These are phyloP conservation scores for Syzygium oleosum DNA, from an alignment of 345 rosid species.

Conservation along the genomic window DNA sequence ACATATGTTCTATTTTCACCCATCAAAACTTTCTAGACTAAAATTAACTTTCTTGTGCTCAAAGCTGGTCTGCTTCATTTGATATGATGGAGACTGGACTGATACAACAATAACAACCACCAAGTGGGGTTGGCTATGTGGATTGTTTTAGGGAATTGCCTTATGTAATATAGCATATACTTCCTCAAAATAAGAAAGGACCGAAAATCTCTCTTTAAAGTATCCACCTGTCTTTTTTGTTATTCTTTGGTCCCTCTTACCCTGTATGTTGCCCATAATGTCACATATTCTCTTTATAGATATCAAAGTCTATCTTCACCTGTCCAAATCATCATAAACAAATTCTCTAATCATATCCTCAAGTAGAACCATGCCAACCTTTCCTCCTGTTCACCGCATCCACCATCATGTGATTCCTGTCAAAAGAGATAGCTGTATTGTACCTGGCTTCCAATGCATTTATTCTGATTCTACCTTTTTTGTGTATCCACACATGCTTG, in stretches of 20 bases:
- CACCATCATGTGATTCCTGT: background rate
- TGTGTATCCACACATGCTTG: background rate
- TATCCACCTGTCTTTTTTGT: background rate
- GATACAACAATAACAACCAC: background rate
- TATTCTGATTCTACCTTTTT: background rate
- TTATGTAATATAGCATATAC: background rate
- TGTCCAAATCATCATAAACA: background rate
- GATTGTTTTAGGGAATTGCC: background rate
- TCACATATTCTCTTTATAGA: background rate
- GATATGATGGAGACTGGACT: background rate
- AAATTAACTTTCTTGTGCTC: background rate
- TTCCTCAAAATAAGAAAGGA: background rate
- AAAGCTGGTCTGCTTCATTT: background rate
- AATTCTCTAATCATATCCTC: background rate
- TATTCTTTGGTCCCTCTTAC: background rate
- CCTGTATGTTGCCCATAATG: background rate
- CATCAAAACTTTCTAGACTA: background rate
- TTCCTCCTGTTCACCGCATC: background rate
- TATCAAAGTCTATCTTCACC: background rate
- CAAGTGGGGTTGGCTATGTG: background rate
- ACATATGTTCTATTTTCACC: background rate
- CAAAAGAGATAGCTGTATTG: background rate
- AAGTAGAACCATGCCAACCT: background rate
- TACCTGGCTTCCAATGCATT: background rate
- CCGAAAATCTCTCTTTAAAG: background rate